Conservation (phyloP, 495 filamentous ascomycete genomes). For the Aspergillus baeticus region DNA sequence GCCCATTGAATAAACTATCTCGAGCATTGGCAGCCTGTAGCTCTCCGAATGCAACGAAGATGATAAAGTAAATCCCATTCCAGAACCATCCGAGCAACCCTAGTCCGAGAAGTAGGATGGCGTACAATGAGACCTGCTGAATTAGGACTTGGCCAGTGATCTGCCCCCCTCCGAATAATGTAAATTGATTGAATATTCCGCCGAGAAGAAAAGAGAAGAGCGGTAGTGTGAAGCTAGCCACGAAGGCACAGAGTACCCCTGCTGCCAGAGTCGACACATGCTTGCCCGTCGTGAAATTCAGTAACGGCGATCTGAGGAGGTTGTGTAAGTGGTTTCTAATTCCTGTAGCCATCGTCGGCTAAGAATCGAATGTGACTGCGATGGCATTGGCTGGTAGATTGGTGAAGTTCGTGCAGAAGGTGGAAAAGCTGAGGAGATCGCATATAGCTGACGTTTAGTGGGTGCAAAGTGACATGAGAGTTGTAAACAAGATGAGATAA, state of each 20-base stretch:
- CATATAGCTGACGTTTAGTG: neutral
- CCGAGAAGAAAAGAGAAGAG: conserved; percentile 69
- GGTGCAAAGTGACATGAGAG: neutral
- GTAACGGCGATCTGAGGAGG: conserved; percentile 55
- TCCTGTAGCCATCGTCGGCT: neutral
- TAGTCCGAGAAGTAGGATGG: conserved; percentile 56
- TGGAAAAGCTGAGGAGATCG: neutral
- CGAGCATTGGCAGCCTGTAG: conserved; percentile 69
- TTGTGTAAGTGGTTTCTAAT: conserved; percentile 6
- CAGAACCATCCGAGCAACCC: conserved; percentile 64
- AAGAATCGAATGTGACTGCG: neutral
- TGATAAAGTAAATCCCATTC: conserved; percentile 59
- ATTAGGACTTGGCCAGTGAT: conserved; percentile 51
- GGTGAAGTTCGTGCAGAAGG: neutral
- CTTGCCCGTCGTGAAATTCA: conserved; percentile 65
- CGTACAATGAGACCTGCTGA: conserved; percentile 54
- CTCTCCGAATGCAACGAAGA: conserved; percentile 78
- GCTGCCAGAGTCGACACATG: conserved; percentile 55
- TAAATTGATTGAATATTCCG: conserved; percentile 69
- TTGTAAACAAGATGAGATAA: neutral
- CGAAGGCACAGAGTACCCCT: conserved; percentile 54
- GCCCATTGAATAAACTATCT: conserved; percentile 59
- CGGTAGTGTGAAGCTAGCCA: conserved; percentile 41
- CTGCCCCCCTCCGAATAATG: conserved; percentile 59
- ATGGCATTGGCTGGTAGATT: neutral